phyloP scores from a whole-genome alignment of 192 early-diverging fungal species.

The Dissophora ornata region DNA sequence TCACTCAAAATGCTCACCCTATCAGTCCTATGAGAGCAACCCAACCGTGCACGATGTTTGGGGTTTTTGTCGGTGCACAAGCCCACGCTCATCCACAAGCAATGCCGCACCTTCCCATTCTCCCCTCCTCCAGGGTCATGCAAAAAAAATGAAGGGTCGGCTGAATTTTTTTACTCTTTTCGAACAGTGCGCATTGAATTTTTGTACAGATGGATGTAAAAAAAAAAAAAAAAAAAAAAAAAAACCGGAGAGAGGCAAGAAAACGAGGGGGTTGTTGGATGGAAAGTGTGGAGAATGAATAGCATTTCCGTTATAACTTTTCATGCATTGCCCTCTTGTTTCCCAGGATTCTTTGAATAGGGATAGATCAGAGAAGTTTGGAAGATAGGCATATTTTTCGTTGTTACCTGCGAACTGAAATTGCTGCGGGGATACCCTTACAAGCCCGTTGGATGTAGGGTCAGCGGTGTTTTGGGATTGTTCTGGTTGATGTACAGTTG shows the following conservation, averaged over 20 bases:
- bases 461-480: background rate
- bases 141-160: too few species aligned
- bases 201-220: too few species aligned
- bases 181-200: too few species aligned
- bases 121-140: background rate
- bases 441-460: background rate
- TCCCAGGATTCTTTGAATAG: too few species aligned
- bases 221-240: too few species aligned
- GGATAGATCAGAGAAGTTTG: too few species aligned
- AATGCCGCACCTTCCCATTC: background rate
- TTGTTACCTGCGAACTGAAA: conserved; percentile 36
- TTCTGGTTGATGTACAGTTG: background rate
- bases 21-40: conserved; percentile 6
- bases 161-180: background rate
- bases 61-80: conserved; percentile 11
- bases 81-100: background rate
- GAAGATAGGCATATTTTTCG: background rate
- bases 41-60: conserved; percentile 33
- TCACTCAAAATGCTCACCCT: background rate
- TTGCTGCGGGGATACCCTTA: conserved; percentile 13
- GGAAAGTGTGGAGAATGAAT: background rate
- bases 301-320: too few species aligned
- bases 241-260: too few species aligned
- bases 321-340: too few species aligned
- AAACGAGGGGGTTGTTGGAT: too few species aligned